These are phyloP conservation scores for Phaeomoniella chlamydospora DNA, from an alignment of 2,329 filamentous ascomycete species.

Conservation along the genomic window DNA sequence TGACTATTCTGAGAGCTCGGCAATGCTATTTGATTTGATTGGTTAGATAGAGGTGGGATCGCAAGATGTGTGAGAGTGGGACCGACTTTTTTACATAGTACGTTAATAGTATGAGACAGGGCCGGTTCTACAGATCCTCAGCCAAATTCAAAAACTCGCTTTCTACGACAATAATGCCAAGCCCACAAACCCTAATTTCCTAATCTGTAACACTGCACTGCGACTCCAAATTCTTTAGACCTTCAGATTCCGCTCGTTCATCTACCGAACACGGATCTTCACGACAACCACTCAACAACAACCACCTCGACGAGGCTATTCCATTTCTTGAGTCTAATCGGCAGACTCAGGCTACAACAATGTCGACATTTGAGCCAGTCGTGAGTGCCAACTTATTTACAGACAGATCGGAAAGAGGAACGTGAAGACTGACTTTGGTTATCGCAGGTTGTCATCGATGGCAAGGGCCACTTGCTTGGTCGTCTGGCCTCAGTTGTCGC, in stretches of 20 bases:
- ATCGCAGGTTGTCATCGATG: slow-evolving; percentile 88
- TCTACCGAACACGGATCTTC: neutral
- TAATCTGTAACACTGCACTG: neutral
- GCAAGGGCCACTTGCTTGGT: slow-evolving; percentile 99
- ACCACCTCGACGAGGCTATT: neutral
- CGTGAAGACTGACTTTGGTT: slow-evolving; percentile 25
- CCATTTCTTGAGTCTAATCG: neutral
- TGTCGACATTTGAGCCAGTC: slow-evolving; percentile 54
- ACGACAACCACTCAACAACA: neutral
- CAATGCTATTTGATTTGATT: neutral
- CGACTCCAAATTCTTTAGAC: neutral
- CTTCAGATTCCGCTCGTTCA: neutral
- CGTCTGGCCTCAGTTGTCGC: slow-evolving; percentile 46
- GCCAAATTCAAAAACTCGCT: too few species aligned
- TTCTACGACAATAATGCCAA: neutral
- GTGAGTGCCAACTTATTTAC: slow-evolving; percentile 30
- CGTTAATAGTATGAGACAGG: neutral
- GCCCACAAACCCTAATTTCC: neutral
- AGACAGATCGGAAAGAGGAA: neutral
- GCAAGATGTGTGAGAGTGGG: neutral
- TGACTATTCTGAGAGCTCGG: neutral
- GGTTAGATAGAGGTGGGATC: neutral
- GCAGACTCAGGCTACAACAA: slow-evolving; percentile 27
- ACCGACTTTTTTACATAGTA: neutral
- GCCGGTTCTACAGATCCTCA: too few species aligned